A percentile compares a stretch with the other conserved stretches of the same genome.
Evolutionary conservation across 129 eudicot genomes (phyloP).

Genomic region (Solidago caesia): DNA sequence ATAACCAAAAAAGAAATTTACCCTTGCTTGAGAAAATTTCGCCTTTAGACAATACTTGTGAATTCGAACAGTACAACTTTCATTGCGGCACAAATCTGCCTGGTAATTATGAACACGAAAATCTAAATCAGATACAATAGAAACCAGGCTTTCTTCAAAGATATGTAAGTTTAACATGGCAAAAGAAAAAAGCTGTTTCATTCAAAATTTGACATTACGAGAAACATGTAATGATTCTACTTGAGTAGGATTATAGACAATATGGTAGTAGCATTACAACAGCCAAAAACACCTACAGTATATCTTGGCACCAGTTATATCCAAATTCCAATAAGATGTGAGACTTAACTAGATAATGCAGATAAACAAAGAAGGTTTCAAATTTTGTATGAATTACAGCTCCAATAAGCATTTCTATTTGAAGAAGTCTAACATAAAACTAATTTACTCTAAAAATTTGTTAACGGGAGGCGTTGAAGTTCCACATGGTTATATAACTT

Average conservation of each 20-base stretch:
- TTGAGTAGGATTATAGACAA: neutral
- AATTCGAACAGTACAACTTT: slow-evolving; percentile 60
- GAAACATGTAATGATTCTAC: neutral
- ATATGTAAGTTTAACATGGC: neutral
- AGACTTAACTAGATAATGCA: neutral
- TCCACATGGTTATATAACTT: neutral
- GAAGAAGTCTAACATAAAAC: no score
- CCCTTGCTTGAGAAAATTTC: slow-evolving; percentile 62
- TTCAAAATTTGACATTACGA: neutral
- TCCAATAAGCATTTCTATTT: neutral
- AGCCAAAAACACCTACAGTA: neutral
- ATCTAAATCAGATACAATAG: slow-evolving; percentile 20
- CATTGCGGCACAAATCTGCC: slow-evolving; percentile 78
- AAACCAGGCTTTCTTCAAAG: neutral
- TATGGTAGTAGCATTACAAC: neutral
- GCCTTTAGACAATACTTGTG: slow-evolving; percentile 60
- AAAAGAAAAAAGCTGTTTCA: neutral
- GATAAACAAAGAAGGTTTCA: neutral
- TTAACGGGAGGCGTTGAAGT: neutral
- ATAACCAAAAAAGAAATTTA: slow-evolving; percentile 16
- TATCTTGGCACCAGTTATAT: neutral
- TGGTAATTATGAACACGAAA: slow-evolving; percentile 29
- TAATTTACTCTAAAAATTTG: no score
- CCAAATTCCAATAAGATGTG: neutral
- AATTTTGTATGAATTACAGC: neutral